Evolutionary conservation across 2,329 filamentous ascomycete genomes (phyloP), one percentile per base, ranked within the genome.

Genomic region (Fusarium sp.): DNA sequence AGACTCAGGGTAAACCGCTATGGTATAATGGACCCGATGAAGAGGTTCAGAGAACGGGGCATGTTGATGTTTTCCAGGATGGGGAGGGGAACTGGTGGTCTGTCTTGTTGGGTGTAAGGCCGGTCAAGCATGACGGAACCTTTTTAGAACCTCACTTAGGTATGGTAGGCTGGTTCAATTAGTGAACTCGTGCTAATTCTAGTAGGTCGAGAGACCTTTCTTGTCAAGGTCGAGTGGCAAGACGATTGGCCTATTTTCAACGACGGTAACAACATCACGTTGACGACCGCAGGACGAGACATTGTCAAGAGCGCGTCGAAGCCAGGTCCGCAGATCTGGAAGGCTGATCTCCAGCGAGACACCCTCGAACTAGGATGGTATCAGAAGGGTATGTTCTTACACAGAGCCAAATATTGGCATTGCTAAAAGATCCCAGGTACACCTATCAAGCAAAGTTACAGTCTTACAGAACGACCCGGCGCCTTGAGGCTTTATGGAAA

Each of bases 401-500:
- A 7, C 3, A 0, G 4, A 32, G 5, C 11, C 13, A 5, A 8
- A 1, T 1, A 9, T 16, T 7, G 9, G 5, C 3, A 1, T 4
- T 4, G 7, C 51, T 67, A n/a, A 74, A 68, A 27, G 0, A 1
- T 5, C 18, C 0, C 7, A 75, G 73, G 72, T 18, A 75, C 73
- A 0, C 73, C 73, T 2, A 34, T 72, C 13, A 75, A 75, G 50
- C 57, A 66, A 3, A 83, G 82, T 30, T 85, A 83, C 66, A 84
- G 81, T 1, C 76, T 88, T 28, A 80, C 76, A 0, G 82, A 84
- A 37, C 76, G 80, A 3, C 80, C 82, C 0, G 80, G 81, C 0
- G 74, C 78, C 49, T 76, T 88, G 2, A 82, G 85, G 6, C 72
- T 89, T 0, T 81, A 84, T 59, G 87, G 87, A 0, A 84, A 83